A percentile compares a stretch with the other conserved stretches of the same genome.
Conservation (phyloP, 257 asterid genomes). For the Jacaranda copaia region DNA sequence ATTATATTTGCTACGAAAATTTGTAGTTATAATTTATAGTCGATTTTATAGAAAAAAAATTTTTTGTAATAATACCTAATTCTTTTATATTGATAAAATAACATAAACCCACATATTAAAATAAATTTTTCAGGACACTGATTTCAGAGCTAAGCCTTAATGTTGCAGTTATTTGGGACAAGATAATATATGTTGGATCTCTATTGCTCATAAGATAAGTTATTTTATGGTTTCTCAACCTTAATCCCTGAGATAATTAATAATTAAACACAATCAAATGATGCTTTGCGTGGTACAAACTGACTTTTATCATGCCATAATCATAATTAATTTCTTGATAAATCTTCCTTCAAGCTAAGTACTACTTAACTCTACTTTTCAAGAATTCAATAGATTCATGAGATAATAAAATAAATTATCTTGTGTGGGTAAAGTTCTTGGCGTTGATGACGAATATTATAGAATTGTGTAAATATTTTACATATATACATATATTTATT, state of each 20-base stretch:
- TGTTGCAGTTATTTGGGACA: constrained; percentile 40
- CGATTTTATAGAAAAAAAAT: no score
- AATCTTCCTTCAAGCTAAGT: constrained; percentile 23
- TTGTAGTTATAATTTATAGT: no score
- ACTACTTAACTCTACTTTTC: constrained; percentile 11
- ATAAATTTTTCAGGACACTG: not conserved
- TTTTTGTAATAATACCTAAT: no score
- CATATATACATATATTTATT: not conserved
- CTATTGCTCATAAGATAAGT: constrained; percentile 21
- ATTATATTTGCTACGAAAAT: no score
- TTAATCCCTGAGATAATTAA: constrained; percentile 24
- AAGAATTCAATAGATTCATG: not conserved
- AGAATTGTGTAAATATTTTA: not conserved
- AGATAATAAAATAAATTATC: constrained; percentile 22
- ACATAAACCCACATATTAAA: no score
- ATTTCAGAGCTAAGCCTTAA: constrained; percentile 9
- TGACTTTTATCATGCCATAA: constrained; percentile 30
- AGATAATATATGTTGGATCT: constrained; percentile 20
- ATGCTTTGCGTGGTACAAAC: constrained; percentile 32
- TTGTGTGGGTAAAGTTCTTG: not conserved
- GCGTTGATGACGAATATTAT: not conserved
- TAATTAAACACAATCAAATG: constrained; percentile 10
- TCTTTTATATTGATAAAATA: no score
- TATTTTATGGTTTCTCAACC: constrained; percentile 28
- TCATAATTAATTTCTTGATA: not conserved